A percentile compares a stretch with the other conserved stretches of the same genome.
Evolutionary conservation across 179 eudicot species (phyloP).

Genomic region (Actinidia polygama): DNA sequence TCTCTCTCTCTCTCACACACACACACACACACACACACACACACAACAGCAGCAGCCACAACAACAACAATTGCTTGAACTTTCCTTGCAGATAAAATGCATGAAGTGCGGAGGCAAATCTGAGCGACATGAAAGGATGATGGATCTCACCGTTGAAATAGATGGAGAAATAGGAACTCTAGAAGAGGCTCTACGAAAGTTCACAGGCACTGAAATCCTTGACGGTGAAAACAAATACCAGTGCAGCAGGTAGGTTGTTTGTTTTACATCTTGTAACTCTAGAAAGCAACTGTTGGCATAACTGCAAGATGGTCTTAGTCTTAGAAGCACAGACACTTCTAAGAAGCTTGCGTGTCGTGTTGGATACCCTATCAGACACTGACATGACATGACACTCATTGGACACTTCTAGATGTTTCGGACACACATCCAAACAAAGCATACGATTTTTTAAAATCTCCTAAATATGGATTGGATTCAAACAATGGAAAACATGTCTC

Average conservation of each 20-base stretch:
- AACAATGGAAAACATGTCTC: too few species aligned
- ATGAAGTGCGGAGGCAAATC: constrained; percentile 76
- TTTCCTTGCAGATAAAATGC: constrained; percentile 69
- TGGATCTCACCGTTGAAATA: constrained; percentile 94
- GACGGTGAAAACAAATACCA: constrained; percentile 92
- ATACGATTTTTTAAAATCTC: too few species aligned
- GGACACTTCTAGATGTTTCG: too few species aligned
- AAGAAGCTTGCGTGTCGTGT: too few species aligned
- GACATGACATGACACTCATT: too few species aligned
- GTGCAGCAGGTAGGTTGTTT: constrained; percentile 67
- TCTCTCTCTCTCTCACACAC: background rate
- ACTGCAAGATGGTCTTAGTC: too few species aligned
- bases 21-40: too few species aligned
- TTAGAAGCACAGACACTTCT: too few species aligned
- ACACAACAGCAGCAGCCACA: too few species aligned
- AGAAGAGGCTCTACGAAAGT: constrained; percentile 75
- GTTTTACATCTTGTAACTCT: background rate
- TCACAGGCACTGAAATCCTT: constrained; percentile 70
- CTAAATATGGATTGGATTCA: too few species aligned
- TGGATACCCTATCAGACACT: too few species aligned
- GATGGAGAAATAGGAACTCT: constrained; percentile 77
- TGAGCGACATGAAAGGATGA: constrained; percentile 75
- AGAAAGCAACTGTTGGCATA: background rate
- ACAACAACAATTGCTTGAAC: background rate
- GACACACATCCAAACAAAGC: too few species aligned